A percentile compares a stretch with the other conserved stretches of the same genome.
phyloP scores from a whole-genome alignment of 106 monocot genomes.

The Vanilla planifolia region DNA sequence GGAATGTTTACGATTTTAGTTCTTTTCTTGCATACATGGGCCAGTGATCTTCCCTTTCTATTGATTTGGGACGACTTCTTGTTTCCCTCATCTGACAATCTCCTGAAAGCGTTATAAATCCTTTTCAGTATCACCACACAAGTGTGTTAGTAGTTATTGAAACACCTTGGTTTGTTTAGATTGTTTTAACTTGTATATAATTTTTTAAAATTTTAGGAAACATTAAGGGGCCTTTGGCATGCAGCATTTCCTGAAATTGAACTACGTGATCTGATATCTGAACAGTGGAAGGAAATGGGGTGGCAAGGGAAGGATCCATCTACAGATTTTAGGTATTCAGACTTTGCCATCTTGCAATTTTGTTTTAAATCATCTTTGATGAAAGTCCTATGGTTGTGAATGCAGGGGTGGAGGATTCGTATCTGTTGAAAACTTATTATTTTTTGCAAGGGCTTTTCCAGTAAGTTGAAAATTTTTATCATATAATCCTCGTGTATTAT shows the following conservation, averaged over 20 bases:
- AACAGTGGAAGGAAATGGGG: constrained; percentile 98
- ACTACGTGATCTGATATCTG: constrained; percentile 69
- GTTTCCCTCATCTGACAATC: too few relatives aligned
- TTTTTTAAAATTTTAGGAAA: constrained; percentile 50
- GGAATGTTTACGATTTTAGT: too few relatives aligned
- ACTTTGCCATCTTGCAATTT: background rate
- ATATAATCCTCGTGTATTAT: too few relatives aligned
- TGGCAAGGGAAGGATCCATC: constrained; percentile 99
- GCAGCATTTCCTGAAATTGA: constrained; percentile 69
- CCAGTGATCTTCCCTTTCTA: too few relatives aligned
- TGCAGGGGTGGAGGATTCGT: constrained; percentile 97
- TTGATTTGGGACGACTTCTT: too few relatives aligned
- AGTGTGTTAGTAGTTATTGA: too few relatives aligned
- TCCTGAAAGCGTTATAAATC: too few relatives aligned
- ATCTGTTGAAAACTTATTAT: constrained; percentile 89
- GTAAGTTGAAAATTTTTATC: constrained; percentile 62
- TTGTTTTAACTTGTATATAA: background rate
- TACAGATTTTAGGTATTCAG: constrained; percentile 84
- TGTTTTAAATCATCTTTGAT: constrained; percentile 1
- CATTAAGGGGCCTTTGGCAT: constrained; percentile 72
- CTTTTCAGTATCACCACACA: too few relatives aligned
- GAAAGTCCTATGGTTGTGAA: constrained; percentile 7
- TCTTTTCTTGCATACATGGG: too few relatives aligned
- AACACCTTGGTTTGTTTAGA: too few relatives aligned
- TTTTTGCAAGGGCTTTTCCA: constrained; percentile 80